Conservation (phyloP, 2,329 filamentous ascomycete species). For the Calonectria honghensis region DNA sequence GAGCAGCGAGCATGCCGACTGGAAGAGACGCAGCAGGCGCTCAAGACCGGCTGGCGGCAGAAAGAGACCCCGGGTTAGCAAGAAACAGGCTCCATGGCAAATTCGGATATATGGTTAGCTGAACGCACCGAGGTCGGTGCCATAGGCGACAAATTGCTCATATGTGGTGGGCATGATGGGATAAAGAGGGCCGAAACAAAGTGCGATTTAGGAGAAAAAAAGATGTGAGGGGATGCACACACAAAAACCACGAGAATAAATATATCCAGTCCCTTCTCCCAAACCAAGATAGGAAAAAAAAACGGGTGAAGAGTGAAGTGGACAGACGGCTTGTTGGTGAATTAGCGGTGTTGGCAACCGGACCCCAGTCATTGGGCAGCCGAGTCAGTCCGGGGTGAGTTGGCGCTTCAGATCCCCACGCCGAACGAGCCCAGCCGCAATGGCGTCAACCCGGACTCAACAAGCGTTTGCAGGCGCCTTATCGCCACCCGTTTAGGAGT, state of each 20-base stretch:
- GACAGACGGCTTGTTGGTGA: constrained; percentile 35
- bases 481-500: not conserved
- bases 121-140: constrained; percentile 67
- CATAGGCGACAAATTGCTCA: constrained; percentile 65
- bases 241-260: constrained; percentile 3
- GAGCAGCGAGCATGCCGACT: constrained; percentile 70
- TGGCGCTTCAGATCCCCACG: constrained; percentile 35
- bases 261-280: constrained; percentile 16
- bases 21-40: constrained; percentile 75
- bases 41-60: constrained; percentile 74
- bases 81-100: not conserved
- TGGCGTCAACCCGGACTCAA: constrained; percentile 26
- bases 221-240: not conserved
- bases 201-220: not conserved
- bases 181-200: not conserved
- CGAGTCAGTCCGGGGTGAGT: constrained; percentile 38
- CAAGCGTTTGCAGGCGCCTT: constrained; percentile 6
- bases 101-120: not conserved
- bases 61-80: not conserved
- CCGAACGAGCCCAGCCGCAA: constrained; percentile 11
- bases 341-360: constrained; percentile 51
- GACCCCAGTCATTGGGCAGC: constrained; percentile 35
- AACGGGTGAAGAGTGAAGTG: not conserved
- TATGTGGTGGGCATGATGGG: constrained; percentile 54
- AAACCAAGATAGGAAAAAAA: constrained; percentile 2